Percentiles rank a stretch among this genome's conserved stretches.
Evolutionary conservation across 805 yeast genomes (phyloP).

Genomic region (Blastobotrys attinorum): DNA sequence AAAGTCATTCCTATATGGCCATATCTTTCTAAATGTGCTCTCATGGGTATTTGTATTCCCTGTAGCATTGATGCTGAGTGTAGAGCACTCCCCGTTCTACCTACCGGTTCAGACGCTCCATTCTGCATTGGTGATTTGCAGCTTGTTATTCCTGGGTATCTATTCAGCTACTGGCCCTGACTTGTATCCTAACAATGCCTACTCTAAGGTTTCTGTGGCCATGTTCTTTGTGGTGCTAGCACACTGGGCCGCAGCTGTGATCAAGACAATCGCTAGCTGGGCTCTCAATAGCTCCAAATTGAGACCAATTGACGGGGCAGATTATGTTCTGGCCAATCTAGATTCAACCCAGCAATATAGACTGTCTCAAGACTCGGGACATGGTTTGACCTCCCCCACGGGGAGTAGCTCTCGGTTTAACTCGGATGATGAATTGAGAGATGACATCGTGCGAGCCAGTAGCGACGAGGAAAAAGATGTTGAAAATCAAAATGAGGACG

Average conservation of each 20-base stretch:
- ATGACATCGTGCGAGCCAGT: background rate
- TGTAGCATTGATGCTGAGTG: slow-evolving; percentile 53
- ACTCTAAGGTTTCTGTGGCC: slow-evolving; percentile 56
- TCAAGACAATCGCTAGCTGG: slow-evolving; percentile 41
- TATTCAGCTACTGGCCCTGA: slow-evolving; percentile 53
- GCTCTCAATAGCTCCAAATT: slow-evolving; percentile 21
- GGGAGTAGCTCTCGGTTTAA: slow-evolving; percentile 2
- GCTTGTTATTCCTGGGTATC: slow-evolving; percentile 48
- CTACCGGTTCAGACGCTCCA: slow-evolving; percentile 50
- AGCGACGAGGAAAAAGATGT: slow-evolving; percentile 8
- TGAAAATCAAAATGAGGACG: slow-evolving; percentile 8
- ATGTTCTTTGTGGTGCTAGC: slow-evolving; percentile 43
- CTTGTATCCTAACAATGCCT: slow-evolving; percentile 72
- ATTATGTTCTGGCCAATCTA: slow-evolving; percentile 17
- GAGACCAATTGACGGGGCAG: slow-evolving; percentile 27
- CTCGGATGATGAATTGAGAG: slow-evolving; percentile 3
- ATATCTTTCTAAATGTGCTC: slow-evolving; percentile 38
- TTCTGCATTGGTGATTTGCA: slow-evolving; percentile 36
- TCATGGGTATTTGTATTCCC: slow-evolving; percentile 60
- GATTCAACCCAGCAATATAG: slow-evolving; percentile 2
- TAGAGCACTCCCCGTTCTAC: slow-evolving; percentile 50
- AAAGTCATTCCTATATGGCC: slow-evolving; percentile 46
- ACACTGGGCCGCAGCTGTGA: slow-evolving; percentile 49
- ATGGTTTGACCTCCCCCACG: slow-evolving; percentile 7
- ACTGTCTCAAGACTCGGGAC: slow-evolving; percentile 21